Conservation (phyloP, 169 alveolate genomes). For the Cryptosporidium felis region DNA sequence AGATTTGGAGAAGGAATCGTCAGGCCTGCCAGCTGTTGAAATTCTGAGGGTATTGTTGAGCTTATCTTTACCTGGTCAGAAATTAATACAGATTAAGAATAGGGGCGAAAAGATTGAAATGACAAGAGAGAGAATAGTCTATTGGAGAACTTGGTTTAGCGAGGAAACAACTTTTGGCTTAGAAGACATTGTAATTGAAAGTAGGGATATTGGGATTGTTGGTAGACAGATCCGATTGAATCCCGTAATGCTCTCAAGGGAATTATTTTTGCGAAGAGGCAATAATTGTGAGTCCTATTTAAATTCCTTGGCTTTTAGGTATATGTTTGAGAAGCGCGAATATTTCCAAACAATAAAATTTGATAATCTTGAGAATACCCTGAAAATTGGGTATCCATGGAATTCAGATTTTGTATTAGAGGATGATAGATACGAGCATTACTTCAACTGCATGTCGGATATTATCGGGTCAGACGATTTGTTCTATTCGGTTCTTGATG, state of each 20-base stretch:
- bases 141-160: constrained; percentile 59
- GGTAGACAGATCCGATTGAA: not conserved
- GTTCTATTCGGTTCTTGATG: constrained; percentile 7
- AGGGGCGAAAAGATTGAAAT: not conserved
- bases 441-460: not conserved
- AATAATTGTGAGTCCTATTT: not conserved
- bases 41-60: constrained; percentile 21
- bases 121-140: not conserved
- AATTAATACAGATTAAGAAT: not conserved
- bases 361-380: not conserved
- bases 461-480: constrained; percentile 48
- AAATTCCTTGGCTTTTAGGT: not conserved
- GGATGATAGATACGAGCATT: constrained; percentile 12
- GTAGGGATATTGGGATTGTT: not conserved
- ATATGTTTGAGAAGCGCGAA: not conserved
- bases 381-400: constrained; percentile 30
- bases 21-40: not conserved
- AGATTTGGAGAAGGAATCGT: too few species aligned
- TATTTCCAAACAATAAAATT: not conserved
- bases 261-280: not conserved
- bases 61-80: constrained; percentile 32
- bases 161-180: not conserved
- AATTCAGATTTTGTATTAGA: constrained; percentile 8
- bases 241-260: not conserved
- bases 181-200: not conserved